These are phyloP conservation scores for Tetraselmis striata DNA, from an alignment of 139 green algal species.

Conservation along the genomic window DNA sequence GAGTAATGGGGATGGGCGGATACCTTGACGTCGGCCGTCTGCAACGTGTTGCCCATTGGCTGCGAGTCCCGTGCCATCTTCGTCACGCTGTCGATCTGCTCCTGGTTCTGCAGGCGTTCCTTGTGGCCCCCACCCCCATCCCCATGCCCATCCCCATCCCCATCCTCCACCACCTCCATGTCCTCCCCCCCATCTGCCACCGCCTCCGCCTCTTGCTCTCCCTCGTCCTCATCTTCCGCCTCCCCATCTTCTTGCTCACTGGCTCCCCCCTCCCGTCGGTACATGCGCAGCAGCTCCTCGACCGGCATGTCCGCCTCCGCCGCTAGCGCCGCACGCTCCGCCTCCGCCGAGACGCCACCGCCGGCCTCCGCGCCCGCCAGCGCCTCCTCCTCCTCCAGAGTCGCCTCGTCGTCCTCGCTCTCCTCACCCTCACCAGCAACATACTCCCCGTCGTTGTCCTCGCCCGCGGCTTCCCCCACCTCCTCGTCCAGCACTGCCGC, in stretches of 20 bases:
- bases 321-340: slow-evolving; percentile 48
- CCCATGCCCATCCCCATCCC: slow-evolving; percentile 17
- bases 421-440: neutral
- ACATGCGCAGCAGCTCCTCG: slow-evolving; percentile 74
- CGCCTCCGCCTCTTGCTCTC: slow-evolving; percentile 20
- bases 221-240: slow-evolving; percentile 6
- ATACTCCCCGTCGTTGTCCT: slow-evolving; percentile 21
- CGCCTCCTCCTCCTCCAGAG: slow-evolving; percentile 49
- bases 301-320: slow-evolving; percentile 78
- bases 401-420: slow-evolving; percentile 17
- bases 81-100: slow-evolving; percentile 27
- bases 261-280: slow-evolving; percentile 16
- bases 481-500: neutral
- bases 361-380: neutral
- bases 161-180: slow-evolving; percentile 5
- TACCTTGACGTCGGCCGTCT: slow-evolving; percentile 48
- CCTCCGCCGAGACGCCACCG: neutral
- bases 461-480: slow-evolving; percentile 6
- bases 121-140: slow-evolving; percentile 16
- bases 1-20: too few species aligned
- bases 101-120: too few species aligned
- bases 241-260: slow-evolving; percentile 8
- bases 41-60: slow-evolving; percentile 73
- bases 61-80: slow-evolving; percentile 43
- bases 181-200: slow-evolving; percentile 2